Conservation (phyloP, 768 basidiomycete species). For the Boletus vinaceobasis region DNA sequence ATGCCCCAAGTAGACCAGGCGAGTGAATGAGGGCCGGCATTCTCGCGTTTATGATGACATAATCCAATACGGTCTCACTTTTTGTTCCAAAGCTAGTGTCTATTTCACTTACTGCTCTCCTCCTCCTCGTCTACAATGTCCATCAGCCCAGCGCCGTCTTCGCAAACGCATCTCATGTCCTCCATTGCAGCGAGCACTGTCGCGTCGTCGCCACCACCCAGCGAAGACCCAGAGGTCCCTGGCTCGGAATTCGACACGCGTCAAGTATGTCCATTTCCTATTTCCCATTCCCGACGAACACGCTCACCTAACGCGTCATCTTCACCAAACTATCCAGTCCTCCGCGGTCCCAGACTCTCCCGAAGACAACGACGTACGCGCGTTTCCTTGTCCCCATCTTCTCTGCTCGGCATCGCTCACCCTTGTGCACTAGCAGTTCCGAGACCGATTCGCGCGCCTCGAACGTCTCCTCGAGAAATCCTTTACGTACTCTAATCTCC, state of each 20-base stretch:
- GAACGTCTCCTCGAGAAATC: conserved; percentile 73
- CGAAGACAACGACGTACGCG: conserved; percentile 24
- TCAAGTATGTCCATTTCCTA: conserved; percentile 15
- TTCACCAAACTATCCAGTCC: conserved; percentile 5
- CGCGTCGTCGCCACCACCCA: conserved; percentile 27
- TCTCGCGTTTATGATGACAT: conserved; percentile 28
- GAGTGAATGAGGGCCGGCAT: conserved; percentile 21
- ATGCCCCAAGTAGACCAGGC: background rate
- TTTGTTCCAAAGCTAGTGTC: background rate
- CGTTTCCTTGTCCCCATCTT: background rate
- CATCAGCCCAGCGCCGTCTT: conserved; percentile 13
- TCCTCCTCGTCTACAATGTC: conserved; percentile 17
- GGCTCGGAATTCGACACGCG: conserved; percentile 1
- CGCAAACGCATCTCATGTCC: conserved; percentile 14
- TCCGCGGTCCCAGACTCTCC: conserved; percentile 4
- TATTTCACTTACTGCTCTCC: background rate
- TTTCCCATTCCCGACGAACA: background rate
- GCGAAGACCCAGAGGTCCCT: conserved; percentile 2
- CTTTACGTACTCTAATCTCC: conserved; percentile 65
- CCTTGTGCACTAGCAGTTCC: conserved; percentile 40
- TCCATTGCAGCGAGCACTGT: conserved; percentile 23
- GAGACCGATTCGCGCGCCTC: conserved; percentile 49
- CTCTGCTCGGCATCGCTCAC: background rate
- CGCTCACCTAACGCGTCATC: background rate
- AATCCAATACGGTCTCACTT: conserved; percentile 11